phyloP scores from a whole-genome alignment of 2,329 filamentous ascomycete genomes.

The Monosporascus sp. region DNA sequence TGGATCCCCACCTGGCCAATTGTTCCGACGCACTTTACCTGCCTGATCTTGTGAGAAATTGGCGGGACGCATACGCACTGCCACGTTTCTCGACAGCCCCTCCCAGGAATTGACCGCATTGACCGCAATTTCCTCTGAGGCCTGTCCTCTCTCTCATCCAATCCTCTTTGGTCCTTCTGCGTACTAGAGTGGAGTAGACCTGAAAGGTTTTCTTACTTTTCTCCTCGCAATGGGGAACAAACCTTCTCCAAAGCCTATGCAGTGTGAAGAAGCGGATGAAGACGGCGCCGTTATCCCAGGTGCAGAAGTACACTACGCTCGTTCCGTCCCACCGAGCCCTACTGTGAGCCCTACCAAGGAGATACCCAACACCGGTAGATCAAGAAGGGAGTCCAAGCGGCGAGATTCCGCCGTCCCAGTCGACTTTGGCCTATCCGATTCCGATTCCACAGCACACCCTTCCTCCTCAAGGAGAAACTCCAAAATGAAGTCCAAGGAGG shows the following conservation, averaged over 20 bases:
- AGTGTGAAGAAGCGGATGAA: conserved; percentile 48
- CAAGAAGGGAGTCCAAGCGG: conserved; percentile 36
- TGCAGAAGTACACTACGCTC: conserved; percentile 39
- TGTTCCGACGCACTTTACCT: neutral
- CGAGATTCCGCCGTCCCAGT: conserved; percentile 33
- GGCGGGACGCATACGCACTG: conserved; percentile 1
- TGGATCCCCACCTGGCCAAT: neutral
- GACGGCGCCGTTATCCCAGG: conserved; percentile 36
- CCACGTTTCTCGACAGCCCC: neutral
- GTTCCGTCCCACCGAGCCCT: conserved; percentile 37
- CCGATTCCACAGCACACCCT: conserved; percentile 32
- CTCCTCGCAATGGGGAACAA: conserved; percentile 33
- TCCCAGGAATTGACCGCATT: neutral
- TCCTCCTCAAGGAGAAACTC: conserved; percentile 12
- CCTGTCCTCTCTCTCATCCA: neutral
- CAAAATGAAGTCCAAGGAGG: conserved; percentile 25
- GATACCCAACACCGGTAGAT: conserved; percentile 47
- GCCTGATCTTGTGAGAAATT: neutral
- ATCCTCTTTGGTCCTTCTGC: conserved; percentile 11
- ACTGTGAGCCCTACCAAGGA: conserved; percentile 35
- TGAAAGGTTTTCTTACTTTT: conserved; percentile 7
- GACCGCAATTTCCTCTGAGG: neutral
- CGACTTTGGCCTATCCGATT: conserved; percentile 36
- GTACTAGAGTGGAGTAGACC: neutral
- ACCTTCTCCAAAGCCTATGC: conserved; percentile 28